Evolutionary conservation across 2,329 filamentous ascomycete genomes (phyloP), one percentile per base, ranked within the genome.

Genomic region (Apiospora aurea): DNA sequence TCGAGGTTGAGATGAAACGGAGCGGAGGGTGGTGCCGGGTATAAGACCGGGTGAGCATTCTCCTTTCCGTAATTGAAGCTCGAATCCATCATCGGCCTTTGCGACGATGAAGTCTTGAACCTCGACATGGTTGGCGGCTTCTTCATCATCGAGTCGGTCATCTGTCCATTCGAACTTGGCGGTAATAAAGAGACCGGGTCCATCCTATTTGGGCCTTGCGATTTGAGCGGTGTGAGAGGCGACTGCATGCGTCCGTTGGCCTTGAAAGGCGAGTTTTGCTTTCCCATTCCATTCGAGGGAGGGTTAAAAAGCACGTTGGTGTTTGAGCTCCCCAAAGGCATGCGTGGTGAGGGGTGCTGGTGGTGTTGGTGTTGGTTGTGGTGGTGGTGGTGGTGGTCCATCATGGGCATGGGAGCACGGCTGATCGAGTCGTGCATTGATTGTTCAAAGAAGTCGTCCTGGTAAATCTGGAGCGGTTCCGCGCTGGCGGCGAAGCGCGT

Each of bases 241-340:
- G 91, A 90, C 74, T 88, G 88, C 71, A 86, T 88, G 57, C 85
- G 85, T 76, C 86, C 85, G 71, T 83, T 81, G 46, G 87, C 82
- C 83, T 96, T 97, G 78, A 88, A 88, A 14, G 93, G 94, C 71
- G 94, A 97, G 72, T 87, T 87, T 78, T 85, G 87, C 78, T 87
- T 83, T 77, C 85, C 80, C 73, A 86, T 81, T 73, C 86, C 80
- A 76, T 85, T 81, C 74, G 89, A 16, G 26, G 68, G 86, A 34
- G 93, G 92, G 76, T 92, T 90, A 77, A 96, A 87, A 71, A 91
- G 83, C 76, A 92, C 87, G 81, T 93, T 93, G 74, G 87, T 85
- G 82, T 87, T 88, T 76, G 87, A 82, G 76, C 87, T 82, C 75
- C 78, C 84, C 75, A 84, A 82, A 14, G 89, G 81, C 41, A 87